Percentiles rank a stretch among this genome's conserved stretches.
Evolutionary conservation across 2,329 filamentous ascomycete genomes (phyloP).

Genomic region (Monosporascus sp.): DNA sequence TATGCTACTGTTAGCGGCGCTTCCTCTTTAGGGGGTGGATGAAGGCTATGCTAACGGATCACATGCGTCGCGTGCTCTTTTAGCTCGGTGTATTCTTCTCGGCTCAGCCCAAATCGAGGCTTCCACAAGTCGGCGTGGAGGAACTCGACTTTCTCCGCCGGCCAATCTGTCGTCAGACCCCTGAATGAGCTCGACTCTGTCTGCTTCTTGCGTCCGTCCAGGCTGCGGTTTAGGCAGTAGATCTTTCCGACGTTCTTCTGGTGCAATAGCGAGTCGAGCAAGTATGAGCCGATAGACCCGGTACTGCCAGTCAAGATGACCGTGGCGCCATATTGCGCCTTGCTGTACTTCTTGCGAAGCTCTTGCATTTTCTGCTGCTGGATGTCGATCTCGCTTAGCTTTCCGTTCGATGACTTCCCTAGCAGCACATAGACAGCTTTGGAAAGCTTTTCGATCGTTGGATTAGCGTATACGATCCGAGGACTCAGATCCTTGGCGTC

Average conservation of each 20-base stretch:
- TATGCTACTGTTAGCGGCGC: background rate
- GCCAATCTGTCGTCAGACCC: slow-evolving; percentile 2
- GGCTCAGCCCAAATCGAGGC: slow-evolving; percentile 5
- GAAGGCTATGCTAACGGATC: slow-evolving; percentile 1
- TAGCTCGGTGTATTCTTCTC: slow-evolving; percentile 3
- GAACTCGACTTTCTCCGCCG: slow-evolving; percentile 7
- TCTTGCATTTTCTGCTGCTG: slow-evolving; percentile 2
- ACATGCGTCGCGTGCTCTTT: slow-evolving; percentile 2
- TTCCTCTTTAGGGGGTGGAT: background rate
- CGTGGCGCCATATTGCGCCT: slow-evolving; percentile 10
- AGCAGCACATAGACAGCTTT: background rate
- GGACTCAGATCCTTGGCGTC: slow-evolving; percentile 2
- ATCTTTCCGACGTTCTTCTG: slow-evolving; percentile 14
- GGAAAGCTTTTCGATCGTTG: slow-evolving; percentile 3
- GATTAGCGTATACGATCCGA: slow-evolving; percentile 23
- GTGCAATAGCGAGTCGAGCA: slow-evolving; percentile 29
- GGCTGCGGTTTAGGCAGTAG: slow-evolving; percentile 12
- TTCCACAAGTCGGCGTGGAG: slow-evolving; percentile 9
- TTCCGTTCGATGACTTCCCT: background rate
- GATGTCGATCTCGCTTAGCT: background rate
- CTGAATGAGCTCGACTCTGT: slow-evolving; percentile 3
- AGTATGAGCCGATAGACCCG: slow-evolving; percentile 33
- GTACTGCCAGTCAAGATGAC: slow-evolving; percentile 36
- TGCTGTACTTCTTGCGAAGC: slow-evolving; percentile 11
- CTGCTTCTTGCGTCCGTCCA: slow-evolving; percentile 9